phyloP scores from a whole-genome alignment of 176 grass and related monocot genomes.

The Aegilops bicornis region DNA sequence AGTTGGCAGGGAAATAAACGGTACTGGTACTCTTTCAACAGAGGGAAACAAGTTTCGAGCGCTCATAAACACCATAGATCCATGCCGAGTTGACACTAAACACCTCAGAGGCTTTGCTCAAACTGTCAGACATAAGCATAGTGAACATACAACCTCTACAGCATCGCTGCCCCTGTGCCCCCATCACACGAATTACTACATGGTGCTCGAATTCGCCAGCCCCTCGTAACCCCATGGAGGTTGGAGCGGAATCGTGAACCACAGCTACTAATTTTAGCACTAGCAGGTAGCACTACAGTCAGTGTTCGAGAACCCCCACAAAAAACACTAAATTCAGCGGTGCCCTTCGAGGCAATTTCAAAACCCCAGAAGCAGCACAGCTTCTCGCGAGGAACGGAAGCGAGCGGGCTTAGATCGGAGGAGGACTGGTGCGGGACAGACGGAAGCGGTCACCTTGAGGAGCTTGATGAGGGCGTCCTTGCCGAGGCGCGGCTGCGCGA shows the following conservation, averaged over 20 bases:
- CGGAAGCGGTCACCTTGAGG: constrained; percentile 60
- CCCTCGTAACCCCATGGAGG: background rate
- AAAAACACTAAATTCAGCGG: background rate
- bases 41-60: background rate
- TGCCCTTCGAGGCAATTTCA: background rate
- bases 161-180: background rate
- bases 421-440: background rate
- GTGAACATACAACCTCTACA: background rate
- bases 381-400: background rate
- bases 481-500: constrained; percentile 72
- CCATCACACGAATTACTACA: background rate
- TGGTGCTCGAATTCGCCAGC: background rate
- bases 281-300: background rate
- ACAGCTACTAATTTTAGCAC: background rate
- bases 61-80: background rate
- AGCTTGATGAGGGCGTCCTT: constrained; percentile 88
- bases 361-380: background rate
- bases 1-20: background rate
- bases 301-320: background rate
- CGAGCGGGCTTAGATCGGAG: background rate
- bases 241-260: background rate
- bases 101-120: background rate
- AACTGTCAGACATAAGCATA: constrained; percentile 3
- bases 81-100: background rate
- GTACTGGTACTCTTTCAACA: background rate